These are phyloP conservation scores for Microdochium paspali DNA, from an alignment of 2,329 filamentous ascomycete genomes.

Conservation along the genomic window DNA sequence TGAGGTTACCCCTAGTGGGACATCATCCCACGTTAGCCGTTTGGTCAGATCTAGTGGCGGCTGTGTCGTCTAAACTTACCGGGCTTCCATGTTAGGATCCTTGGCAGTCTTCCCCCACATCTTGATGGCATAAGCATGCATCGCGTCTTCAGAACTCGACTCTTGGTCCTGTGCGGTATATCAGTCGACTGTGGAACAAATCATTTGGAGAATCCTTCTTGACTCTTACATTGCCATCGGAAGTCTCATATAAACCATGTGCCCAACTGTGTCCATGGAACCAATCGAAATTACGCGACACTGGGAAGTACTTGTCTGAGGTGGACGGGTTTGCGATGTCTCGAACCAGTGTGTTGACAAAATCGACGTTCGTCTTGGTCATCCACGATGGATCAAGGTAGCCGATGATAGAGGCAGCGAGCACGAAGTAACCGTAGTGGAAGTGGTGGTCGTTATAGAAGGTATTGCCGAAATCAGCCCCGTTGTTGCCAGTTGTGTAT, in stretches of 20 bases:
- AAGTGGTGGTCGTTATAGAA: conserved; percentile 72
- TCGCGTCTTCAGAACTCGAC: conserved; percentile 81
- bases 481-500: conserved; percentile 58
- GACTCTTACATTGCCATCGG: conserved; percentile 55
- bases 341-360: conserved; percentile 74
- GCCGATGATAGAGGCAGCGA: conserved; percentile 74
- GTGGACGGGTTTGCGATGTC: conserved; percentile 70
- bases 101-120: conserved; percentile 81
- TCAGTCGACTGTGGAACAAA: conserved; percentile 2
- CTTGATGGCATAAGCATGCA: conserved; percentile 80
- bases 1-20: conserved; percentile 66
- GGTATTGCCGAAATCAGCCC: conserved; percentile 82
- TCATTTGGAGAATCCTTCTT: not conserved
- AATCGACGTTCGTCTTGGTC: conserved; percentile 56
- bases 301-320: conserved; percentile 67
- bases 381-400: conserved; percentile 72
- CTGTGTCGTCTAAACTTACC: no score
- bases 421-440: conserved; percentile 83
- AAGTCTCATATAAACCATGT: conserved; percentile 61
- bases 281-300: conserved; percentile 83
- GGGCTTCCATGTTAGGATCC: conserved; percentile 71
- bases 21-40: no score
- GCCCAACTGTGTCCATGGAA: conserved; percentile 94
- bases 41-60: no score
- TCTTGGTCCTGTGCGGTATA: conserved; percentile 51